Evolutionary conservation across 257 asterid species (phyloP).

Genomic region (Scutellaria baicalensis): DNA sequence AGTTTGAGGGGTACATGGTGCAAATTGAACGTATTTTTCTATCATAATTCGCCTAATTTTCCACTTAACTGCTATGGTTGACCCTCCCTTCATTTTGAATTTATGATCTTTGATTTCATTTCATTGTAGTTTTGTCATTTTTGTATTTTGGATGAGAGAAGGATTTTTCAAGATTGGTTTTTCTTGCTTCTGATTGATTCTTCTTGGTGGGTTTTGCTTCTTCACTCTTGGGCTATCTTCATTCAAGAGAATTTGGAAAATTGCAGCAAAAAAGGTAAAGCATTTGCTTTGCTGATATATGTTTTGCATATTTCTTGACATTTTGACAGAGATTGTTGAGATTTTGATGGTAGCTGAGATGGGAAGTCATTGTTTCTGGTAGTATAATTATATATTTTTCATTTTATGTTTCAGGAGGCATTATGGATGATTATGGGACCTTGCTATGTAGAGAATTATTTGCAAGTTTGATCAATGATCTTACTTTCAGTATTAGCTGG

Average conservation of each 20-base stretch:
- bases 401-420: constrained; percentile 4
- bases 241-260: neutral
- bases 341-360: neutral
- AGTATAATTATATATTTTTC: neutral
- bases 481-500: constrained; percentile 9
- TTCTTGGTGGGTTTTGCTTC: constrained; percentile 2
- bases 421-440: neutral
- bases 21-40: too few species aligned
- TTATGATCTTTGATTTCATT: too few species aligned
- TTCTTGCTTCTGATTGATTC: too few species aligned
- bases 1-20: too few species aligned
- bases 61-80: too few species aligned
- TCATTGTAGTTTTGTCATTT: neutral
- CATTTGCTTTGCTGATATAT: neutral
- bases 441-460: neutral
- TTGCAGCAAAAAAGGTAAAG: constrained; percentile 5
- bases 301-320: neutral
- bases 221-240: neutral
- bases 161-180: constrained; percentile 26
- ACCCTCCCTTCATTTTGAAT: too few species aligned
- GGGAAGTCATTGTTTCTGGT: too few species aligned
- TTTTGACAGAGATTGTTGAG: neutral
- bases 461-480: neutral
- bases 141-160: neutral
- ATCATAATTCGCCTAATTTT: too few species aligned